Conservation (phyloP, 805 yeast genomes). For the Teunomyces pallodes region DNA sequence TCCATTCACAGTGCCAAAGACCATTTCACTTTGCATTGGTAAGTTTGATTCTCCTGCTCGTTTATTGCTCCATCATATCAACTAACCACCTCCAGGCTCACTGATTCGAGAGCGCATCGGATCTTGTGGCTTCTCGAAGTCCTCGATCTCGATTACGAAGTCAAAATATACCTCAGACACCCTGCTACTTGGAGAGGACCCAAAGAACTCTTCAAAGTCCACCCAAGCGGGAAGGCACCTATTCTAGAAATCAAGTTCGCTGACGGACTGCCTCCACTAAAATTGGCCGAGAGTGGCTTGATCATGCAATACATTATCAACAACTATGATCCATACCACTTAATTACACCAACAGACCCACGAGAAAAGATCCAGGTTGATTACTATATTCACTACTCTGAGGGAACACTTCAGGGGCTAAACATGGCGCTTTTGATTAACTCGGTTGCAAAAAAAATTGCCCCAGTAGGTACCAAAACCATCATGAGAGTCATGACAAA, state of each 20-base stretch:
- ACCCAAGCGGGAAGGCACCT: slow-evolving; percentile 66
- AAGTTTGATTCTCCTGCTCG: slow-evolving; percentile 8
- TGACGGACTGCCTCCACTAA: slow-evolving; percentile 33
- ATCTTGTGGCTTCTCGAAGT: slow-evolving; percentile 66
- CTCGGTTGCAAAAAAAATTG: slow-evolving; percentile 38
- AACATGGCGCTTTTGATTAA: slow-evolving; percentile 37
- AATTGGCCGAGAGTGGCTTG: slow-evolving; percentile 37
- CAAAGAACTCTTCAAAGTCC: slow-evolving; percentile 46
- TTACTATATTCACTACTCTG: slow-evolving; percentile 57
- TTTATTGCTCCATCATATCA: neutral
- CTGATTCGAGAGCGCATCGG: slow-evolving; percentile 58
- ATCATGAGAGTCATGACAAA: slow-evolving; percentile 43
- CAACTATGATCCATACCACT: slow-evolving; percentile 30
- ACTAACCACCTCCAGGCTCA: slow-evolving; percentile 35
- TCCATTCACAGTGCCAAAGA: slow-evolving; percentile 9
- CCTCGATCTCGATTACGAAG: slow-evolving; percentile 51
- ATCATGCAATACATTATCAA: slow-evolving; percentile 37
- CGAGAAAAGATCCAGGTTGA: slow-evolving; percentile 40
- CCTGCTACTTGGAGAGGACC: slow-evolving; percentile 40
- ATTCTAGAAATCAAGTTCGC: slow-evolving; percentile 43
- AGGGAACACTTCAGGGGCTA: slow-evolving; percentile 58
- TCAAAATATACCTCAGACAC: slow-evolving; percentile 52
- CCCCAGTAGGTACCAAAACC: slow-evolving; percentile 49
- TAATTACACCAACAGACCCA: slow-evolving; percentile 22
- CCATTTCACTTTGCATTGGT: slow-evolving; percentile 28